Evolutionary conservation across 139 green algal species (phyloP), one percentile per base, ranked within the genome.

Genomic region (Chlorella sorokiniana): DNA sequence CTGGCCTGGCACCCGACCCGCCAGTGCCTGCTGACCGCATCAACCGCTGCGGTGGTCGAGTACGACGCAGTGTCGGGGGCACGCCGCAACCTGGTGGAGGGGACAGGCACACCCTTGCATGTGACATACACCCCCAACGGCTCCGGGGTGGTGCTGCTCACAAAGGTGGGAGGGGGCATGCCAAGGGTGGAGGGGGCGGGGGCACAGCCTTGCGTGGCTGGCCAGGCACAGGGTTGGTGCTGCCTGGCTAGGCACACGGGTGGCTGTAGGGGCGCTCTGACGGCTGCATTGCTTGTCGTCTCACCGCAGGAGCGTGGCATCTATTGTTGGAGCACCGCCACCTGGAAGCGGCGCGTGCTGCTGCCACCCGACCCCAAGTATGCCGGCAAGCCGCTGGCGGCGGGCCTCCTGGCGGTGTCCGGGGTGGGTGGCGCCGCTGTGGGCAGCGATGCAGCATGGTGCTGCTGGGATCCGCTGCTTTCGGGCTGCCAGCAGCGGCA

Each of bases 51-150:
- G 5, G 31, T 80, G n/a, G 76, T 84, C 0, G 84, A 88, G 59
- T 85, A 83, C n/a, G 84, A 88, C 72, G 84, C 79, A 20, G 41
- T 88, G 40, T 85, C 78, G 14, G 84, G 84, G 7, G 81, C 79
- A 29, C 69, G 78, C 25, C 69, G 84, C 52, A 88, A 83, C 69
- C 37, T 82, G 29, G 84, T 82, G 40, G 84, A 88, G 23, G 59
- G 35, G 27, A 31, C 41, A 22, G 84, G 84, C 41, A 79, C 71
- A 25, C 84, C 84, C 2, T 56, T 88, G 44, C 83, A 75, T 25
- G 37, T 85, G 45, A 27, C 27, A 27, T 88, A 88, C 51, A 83
- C 84, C 7, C 59, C 69, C 41, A 65, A 77, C 67, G 84, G 84
- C 22, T 16, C 38, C 27, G 37, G 54, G 29, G 29, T 88, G 8